Evolutionary conservation across 306 rosid species (phyloP).

Genomic region (Trifolium pratense): DNA sequence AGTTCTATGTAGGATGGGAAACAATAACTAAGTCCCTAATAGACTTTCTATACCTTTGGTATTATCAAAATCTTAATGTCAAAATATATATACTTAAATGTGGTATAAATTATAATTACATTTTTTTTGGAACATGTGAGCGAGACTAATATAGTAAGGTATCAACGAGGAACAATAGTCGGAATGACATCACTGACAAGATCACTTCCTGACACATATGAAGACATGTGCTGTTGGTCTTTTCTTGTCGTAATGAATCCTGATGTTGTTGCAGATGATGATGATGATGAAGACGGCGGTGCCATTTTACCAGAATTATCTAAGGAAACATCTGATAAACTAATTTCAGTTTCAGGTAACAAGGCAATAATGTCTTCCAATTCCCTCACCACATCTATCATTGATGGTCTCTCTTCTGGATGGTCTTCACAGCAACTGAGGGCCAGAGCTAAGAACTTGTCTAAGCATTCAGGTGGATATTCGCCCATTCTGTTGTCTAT

Average conservation of each 20-base stretch:
- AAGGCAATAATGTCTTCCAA: constrained; percentile 60
- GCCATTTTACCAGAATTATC: constrained; percentile 46
- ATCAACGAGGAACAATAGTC: constrained; percentile 63
- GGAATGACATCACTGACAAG: constrained; percentile 66
- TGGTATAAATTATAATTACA: constrained; percentile 38
- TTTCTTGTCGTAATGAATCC: constrained; percentile 42
- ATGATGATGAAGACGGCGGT: constrained; percentile 49
- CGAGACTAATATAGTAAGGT: not conserved
- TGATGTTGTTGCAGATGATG: constrained; percentile 28
- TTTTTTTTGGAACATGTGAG: not conserved
- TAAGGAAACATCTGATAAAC: constrained; percentile 48
- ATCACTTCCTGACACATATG: constrained; percentile 58
- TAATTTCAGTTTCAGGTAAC: constrained; percentile 58
- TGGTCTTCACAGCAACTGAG: constrained; percentile 72
- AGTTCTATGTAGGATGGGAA: constrained; percentile 5
- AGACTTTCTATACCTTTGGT: constrained; percentile 15
- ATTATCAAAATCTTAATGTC: constrained; percentile 30
- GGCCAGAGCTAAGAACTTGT: constrained; percentile 59
- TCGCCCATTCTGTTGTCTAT: constrained; percentile 66
- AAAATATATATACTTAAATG: constrained; percentile 13
- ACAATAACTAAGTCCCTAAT: not conserved
- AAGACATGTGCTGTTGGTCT: constrained; percentile 45
- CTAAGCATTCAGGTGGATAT: constrained; percentile 59
- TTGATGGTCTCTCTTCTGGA: constrained; percentile 63
- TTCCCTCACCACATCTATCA: constrained; percentile 77